Percentiles rank a stretch among this genome's conserved stretches.
phyloP scores from a whole-genome alignment of 2,329 filamentous ascomycete species.

The Davidsoniella virescens region DNA sequence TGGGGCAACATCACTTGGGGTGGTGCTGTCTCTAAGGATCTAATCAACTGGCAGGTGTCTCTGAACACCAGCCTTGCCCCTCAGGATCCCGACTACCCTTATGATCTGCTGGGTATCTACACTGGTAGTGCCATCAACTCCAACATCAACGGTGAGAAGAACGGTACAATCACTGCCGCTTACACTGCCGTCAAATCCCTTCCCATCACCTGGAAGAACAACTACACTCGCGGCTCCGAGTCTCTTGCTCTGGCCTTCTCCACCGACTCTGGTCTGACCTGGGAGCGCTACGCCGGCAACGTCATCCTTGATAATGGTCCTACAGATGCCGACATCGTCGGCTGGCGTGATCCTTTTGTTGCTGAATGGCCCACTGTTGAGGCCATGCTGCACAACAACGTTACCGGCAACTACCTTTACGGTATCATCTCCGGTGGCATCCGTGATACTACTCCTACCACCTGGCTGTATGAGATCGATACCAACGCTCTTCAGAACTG shows the following conservation, averaged over 20 bases:
- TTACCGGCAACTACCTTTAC: slow-evolving; percentile 19
- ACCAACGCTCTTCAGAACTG: slow-evolving; percentile 14
- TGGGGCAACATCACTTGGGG: slow-evolving; percentile 19
- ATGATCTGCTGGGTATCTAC: slow-evolving; percentile 29
- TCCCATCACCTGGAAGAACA: slow-evolving; percentile 29
- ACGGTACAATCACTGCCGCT: slow-evolving; percentile 24
- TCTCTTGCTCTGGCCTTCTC: slow-evolving; percentile 28
- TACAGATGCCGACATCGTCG: slow-evolving; percentile 14
- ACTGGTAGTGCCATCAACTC: slow-evolving; percentile 28
- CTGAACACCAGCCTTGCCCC: slow-evolving; percentile 11
- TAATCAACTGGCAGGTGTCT: slow-evolving; percentile 20
- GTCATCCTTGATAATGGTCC: slow-evolving; percentile 15
- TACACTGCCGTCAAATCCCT: slow-evolving; percentile 29
- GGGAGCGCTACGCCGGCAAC: slow-evolving; percentile 15
- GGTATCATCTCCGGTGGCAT: slow-evolving; percentile 25
- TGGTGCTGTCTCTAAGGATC: slow-evolving; percentile 24
- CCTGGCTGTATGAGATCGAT: slow-evolving; percentile 15
- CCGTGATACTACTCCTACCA: slow-evolving; percentile 14
- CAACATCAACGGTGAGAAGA: slow-evolving; percentile 23
- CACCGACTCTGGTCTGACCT: slow-evolving; percentile 20
- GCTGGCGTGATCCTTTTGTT: slow-evolving; percentile 19
- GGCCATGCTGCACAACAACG: slow-evolving; percentile 12
- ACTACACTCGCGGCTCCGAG: slow-evolving; percentile 29
- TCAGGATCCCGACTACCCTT: slow-evolving; percentile 18
- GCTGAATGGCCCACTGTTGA: slow-evolving; percentile 15